A percentile compares a stretch with the other conserved stretches of the same genome.
Evolutionary conservation across 148 eudicot genomes (phyloP).

Genomic region (Arbutus unedo): DNA sequence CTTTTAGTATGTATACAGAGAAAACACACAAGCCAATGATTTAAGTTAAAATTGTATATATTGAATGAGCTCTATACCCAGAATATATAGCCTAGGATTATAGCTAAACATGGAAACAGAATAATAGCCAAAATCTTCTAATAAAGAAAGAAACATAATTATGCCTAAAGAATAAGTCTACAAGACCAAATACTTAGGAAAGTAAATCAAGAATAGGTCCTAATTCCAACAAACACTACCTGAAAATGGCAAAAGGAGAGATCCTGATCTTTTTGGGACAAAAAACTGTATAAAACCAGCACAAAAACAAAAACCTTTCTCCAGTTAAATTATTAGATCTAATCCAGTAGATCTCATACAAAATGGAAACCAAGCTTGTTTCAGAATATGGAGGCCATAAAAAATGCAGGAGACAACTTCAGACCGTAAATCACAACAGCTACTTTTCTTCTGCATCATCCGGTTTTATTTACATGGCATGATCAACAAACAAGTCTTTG

Average conservation of each 20-base stretch:
- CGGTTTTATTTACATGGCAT: constrained; percentile 16
- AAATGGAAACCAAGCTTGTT: constrained; percentile 17
- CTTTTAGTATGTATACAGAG: not conserved
- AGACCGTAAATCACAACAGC: not conserved
- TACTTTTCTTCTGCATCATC: not conserved
- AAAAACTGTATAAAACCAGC: not conserved
- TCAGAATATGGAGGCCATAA: not conserved
- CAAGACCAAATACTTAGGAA: too few relatives aligned
- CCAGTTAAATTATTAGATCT: not conserved
- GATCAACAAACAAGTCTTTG: constrained; percentile 38
- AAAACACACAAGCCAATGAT: too few relatives aligned
- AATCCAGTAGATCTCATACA: not conserved
- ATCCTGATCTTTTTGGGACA: not conserved
- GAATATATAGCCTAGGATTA: too few relatives aligned
- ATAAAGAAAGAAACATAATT: too few relatives aligned
- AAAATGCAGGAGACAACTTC: not conserved
- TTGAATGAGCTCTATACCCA: too few relatives aligned
- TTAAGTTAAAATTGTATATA: too few relatives aligned
- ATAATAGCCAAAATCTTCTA: too few relatives aligned
- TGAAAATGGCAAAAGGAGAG: not conserved
- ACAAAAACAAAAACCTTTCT: too few relatives aligned
- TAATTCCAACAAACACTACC: too few relatives aligned
- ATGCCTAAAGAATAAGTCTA: too few relatives aligned
- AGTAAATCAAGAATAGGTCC: too few relatives aligned
- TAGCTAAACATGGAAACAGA: too few relatives aligned